phyloP scores from a whole-genome alignment of 768 basidiomycete genomes.

The Pleurotus tuoliensis region DNA sequence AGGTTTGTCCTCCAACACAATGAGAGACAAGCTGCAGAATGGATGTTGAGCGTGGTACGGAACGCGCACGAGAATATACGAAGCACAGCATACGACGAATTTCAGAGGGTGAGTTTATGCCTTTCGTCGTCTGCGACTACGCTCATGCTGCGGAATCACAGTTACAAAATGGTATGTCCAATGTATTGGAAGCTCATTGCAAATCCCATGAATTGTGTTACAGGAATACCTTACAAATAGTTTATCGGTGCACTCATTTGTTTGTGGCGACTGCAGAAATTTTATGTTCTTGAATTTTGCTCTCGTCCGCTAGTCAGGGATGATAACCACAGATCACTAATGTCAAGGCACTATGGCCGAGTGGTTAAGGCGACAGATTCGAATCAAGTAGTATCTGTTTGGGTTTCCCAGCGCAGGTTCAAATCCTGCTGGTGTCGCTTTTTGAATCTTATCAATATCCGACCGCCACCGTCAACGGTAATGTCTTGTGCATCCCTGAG shows the following conservation, averaged over 20 bases:
- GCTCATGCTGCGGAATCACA: constrained; percentile 10
- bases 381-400: constrained; percentile 33
- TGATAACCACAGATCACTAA: not conserved
- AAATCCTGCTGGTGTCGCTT: constrained; percentile 31
- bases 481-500: too few relatives aligned
- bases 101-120: constrained; percentile 66
- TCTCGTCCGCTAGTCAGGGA: not conserved
- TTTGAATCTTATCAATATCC: not conserved
- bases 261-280: too few relatives aligned
- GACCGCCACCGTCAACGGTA: too few relatives aligned
- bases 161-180: constrained; percentile 36
- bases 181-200: not conserved
- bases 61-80: constrained; percentile 96
- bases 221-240: constrained; percentile 45
- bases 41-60: constrained; percentile 82
- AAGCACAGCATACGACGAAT: constrained; percentile 93
- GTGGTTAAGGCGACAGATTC: constrained; percentile 79
- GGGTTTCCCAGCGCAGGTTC: constrained; percentile 31
- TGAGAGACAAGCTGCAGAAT: constrained; percentile 91
- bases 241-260: not conserved
- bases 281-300: too few relatives aligned
- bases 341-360: constrained; percentile 56
- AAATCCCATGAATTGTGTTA: not conserved
- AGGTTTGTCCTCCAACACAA: constrained; percentile 79
- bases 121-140: not conserved